Conservation (phyloP, 257 asterid species). For the Striga asiatica region DNA sequence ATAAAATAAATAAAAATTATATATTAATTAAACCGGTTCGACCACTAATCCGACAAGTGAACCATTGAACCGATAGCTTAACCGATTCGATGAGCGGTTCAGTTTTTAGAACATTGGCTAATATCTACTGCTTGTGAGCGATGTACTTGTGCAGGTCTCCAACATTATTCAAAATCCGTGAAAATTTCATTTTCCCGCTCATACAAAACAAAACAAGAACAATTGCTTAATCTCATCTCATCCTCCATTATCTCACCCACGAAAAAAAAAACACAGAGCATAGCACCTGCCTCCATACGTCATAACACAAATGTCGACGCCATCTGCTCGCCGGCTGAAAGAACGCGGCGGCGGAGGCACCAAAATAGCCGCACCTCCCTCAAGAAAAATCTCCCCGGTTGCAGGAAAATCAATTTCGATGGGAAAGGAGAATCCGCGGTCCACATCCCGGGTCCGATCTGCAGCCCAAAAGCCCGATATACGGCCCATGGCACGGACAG, state of each 20-base stretch:
- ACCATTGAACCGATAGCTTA: no score
- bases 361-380: slow-evolving; percentile 12
- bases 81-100: no score
- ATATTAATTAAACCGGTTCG: no score
- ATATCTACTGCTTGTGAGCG: no score
- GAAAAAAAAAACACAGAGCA: background rate
- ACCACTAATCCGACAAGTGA: no score
- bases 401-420: slow-evolving; percentile 32
- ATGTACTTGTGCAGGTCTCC: no score
- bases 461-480: slow-evolving; percentile 52
- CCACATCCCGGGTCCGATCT: slow-evolving; percentile 41
- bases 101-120: no score
- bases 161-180: slow-evolving; percentile 9
- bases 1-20: no score
- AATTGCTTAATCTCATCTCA: background rate
- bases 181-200: slow-evolving; percentile 17
- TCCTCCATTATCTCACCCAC: background rate
- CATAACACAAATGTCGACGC: slow-evolving; percentile 26
- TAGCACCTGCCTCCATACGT: background rate
- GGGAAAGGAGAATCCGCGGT: slow-evolving; percentile 66
- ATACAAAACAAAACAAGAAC: background rate
- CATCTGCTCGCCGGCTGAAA: slow-evolving; percentile 51
- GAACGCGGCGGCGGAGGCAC: slow-evolving; percentile 42
- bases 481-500: slow-evolving; percentile 51
- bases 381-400: slow-evolving; percentile 34